Evolutionary conservation across 352 stramenopile genomes (phyloP).

Genomic region (Phytophthora fragariaefolia): DNA sequence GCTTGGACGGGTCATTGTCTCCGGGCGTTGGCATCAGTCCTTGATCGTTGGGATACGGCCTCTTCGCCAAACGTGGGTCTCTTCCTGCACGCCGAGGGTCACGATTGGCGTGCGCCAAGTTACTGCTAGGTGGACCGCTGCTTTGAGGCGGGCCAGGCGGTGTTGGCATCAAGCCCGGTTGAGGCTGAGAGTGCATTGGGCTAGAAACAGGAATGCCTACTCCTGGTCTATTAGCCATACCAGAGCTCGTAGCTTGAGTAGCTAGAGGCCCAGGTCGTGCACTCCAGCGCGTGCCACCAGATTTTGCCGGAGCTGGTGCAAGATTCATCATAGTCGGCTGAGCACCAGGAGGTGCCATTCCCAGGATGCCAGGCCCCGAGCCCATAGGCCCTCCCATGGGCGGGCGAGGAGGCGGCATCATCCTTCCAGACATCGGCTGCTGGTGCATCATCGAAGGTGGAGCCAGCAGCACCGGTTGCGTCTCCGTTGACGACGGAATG

Average conservation of each 20-base stretch:
- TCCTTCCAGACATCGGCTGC: slow-evolving; percentile 34
- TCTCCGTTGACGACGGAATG: slow-evolving; percentile 65
- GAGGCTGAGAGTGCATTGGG: slow-evolving; percentile 33
- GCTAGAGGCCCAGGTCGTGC: slow-evolving; percentile 60
- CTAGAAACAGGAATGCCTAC: slow-evolving; percentile 32
- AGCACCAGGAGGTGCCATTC: slow-evolving; percentile 46
- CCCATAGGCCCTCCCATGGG: slow-evolving; percentile 38
- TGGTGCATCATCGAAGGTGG: slow-evolving; percentile 47
- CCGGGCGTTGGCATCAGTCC: slow-evolving; percentile 21
- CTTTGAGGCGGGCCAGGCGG: slow-evolving; percentile 30
- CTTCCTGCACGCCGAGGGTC: slow-evolving; percentile 61
- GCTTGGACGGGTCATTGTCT: slow-evolving; percentile 38
- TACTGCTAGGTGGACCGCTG: slow-evolving; percentile 35
- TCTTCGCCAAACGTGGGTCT: slow-evolving; percentile 68
- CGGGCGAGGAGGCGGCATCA: slow-evolving; percentile 46
- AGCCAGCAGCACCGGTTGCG: slow-evolving; percentile 59
- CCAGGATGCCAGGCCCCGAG: slow-evolving; percentile 52
- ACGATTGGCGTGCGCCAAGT: slow-evolving; percentile 42
- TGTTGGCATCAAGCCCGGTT: slow-evolving; percentile 41
- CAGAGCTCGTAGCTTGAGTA: slow-evolving; percentile 36
- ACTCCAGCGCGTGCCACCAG: slow-evolving; percentile 69
- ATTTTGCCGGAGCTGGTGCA: slow-evolving; percentile 43
- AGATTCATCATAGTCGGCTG: slow-evolving; percentile 31
- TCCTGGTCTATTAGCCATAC: slow-evolving; percentile 28
- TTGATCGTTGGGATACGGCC: slow-evolving; percentile 33